Base-by-base conservation (phyloP, 2,329 filamentous ascomycete genomes). In the Hypoxylon sp. region DNA sequence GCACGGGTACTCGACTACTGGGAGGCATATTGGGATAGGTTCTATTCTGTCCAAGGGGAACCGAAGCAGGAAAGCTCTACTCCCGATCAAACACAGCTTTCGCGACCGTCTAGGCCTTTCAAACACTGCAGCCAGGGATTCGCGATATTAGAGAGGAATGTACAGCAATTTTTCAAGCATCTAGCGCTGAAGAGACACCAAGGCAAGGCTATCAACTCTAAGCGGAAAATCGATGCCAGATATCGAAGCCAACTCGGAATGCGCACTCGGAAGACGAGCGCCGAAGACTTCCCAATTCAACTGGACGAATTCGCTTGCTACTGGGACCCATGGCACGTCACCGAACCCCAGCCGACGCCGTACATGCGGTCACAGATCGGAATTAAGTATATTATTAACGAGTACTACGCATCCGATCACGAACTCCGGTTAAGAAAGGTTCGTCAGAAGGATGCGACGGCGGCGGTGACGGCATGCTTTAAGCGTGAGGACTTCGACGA, bases 301-400 rank as follows among this genome's bases (percentile, higher is more conserved):
- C 51, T 62, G 24, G 52, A 62, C 1, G 59, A 62, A 14, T 32
- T 62, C 20, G 40, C 40, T 3, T 56, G 59, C 46, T 62, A 52
- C 38, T 62, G 59, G 59, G 59, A 62, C 20, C 46, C 52, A 4
- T 62, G 59, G 59, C 56, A 62, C 40, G 59, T 62, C 11, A 62
- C 59, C 5, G 59, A 62, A 12, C 48, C 22, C 7, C 52, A 62
- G 12, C 59, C 59, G 20, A 50, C 42, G 14, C 59, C 59, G n/a
- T 62, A 62, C 20, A 42, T 62, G 46, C 36, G 52, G 22, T 36
- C 44, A 7, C 38, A 18, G 22, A 16, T 18, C n/a, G 45, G 46
- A 36, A 38, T 26, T 5, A 45, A 11, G n/a, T 62, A 62, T 28
- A 57, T 49, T 2, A 20, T 62, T 26, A 48, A 50, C 30, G 59